A percentile compares a stretch with the other conserved stretches of the same genome.
Conservation (phyloP, 768 basidiomycete genomes). For the Rhizopogon roseolus region DNA sequence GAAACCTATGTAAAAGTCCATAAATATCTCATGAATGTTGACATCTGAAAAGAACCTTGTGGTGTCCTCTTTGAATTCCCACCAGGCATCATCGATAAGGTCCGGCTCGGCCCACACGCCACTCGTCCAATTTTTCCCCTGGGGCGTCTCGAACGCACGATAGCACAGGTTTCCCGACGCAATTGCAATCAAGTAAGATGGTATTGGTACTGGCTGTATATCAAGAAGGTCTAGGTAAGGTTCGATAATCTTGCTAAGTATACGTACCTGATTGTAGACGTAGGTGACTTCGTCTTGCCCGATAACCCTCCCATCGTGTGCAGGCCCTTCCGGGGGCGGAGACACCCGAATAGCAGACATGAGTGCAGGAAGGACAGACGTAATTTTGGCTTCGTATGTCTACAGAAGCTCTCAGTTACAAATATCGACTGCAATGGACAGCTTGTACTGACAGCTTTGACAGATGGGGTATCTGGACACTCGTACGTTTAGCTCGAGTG, state of each 20-base stretch:
- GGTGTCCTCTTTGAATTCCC: conserved; percentile 90
- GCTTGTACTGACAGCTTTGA: conserved; percentile 66
- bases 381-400: conserved; percentile 82
- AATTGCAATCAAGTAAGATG: conserved; percentile 90
- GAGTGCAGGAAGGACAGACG: conserved; percentile 78
- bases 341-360: conserved; percentile 80
- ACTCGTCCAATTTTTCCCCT: conserved; percentile 70
- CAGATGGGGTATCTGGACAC: conserved; percentile 70
- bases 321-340: conserved; percentile 64
- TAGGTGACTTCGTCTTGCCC: conserved; percentile 75
- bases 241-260: background rate
- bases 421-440: background rate
- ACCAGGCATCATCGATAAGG: conserved; percentile 67
- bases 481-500: background rate
- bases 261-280: conserved; percentile 66
- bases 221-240: background rate
- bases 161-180: conserved; percentile 82
- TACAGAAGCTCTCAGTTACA: conserved; percentile 19
- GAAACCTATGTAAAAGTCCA: conserved; percentile 44
- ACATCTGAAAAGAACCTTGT: conserved; percentile 43
- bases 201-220: conserved; percentile 73
- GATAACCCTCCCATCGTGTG: conserved; percentile 68
- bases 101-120: conserved; percentile 94
- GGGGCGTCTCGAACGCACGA: conserved; percentile 50
- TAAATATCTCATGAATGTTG: background rate